phyloP scores from a whole-genome alignment of 208 protist species.

The Naegleria fowleri region DNA sequence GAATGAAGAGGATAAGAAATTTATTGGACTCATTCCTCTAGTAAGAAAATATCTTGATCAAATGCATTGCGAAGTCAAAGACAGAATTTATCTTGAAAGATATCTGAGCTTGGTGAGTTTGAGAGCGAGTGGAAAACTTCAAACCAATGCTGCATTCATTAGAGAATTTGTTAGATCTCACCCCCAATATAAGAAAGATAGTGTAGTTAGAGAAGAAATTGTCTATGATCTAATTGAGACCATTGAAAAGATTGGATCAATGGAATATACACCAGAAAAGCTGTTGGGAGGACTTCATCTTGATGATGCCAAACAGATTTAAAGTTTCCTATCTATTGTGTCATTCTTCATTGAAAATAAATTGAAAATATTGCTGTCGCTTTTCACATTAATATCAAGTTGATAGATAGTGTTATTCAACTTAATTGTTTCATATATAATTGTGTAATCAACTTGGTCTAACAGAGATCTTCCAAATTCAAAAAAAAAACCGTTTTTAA shows the following conservation, averaged over 20 bases:
- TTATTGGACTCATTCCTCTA: slow-evolving; percentile 83
- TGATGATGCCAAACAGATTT: too few relatives aligned
- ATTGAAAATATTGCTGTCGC: too few relatives aligned
- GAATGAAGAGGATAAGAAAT: slow-evolving; percentile 51
- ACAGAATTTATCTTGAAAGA: slow-evolving; percentile 46
- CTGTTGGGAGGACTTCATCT: background rate
- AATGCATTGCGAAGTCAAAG: slow-evolving; percentile 53
- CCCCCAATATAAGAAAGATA: slow-evolving; percentile 88
- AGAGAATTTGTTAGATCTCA: slow-evolving; percentile 84
- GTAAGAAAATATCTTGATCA: slow-evolving; percentile 73
- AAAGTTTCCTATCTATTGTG: too few relatives aligned
- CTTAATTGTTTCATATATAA: too few relatives aligned
- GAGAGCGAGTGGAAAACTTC: slow-evolving; percentile 81
- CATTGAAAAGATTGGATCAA: background rate
- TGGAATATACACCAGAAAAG: background rate
- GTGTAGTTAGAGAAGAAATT: slow-evolving; percentile 75
- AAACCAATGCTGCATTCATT: slow-evolving; percentile 84
- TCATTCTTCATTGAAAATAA: too few relatives aligned
- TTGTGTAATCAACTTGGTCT: too few relatives aligned
- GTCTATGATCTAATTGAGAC: slow-evolving; percentile 62
- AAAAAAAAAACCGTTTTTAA: too few relatives aligned
- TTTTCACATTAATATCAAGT: too few relatives aligned
- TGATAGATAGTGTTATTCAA: too few relatives aligned
- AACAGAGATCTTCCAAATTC: background rate
- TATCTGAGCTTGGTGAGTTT: slow-evolving; percentile 85